phyloP scores from a whole-genome alignment of 768 basidiomycete genomes.

The Arthromyces matolae region DNA sequence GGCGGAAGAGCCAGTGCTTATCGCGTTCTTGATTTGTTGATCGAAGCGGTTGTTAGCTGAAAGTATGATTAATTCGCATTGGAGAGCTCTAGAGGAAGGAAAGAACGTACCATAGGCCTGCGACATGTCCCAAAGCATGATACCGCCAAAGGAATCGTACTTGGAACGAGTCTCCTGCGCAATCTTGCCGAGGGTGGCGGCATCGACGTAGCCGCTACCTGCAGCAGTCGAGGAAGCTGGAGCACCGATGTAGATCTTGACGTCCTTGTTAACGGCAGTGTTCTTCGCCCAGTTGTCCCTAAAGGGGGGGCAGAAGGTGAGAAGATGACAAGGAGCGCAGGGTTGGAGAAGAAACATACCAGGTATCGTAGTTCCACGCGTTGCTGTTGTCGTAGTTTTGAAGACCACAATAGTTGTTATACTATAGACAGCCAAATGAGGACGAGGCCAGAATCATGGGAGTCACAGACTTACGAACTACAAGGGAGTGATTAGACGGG shows the following conservation, averaged over 20 bases:
- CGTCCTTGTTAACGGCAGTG: constrained; percentile 43
- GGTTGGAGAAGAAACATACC: constrained; percentile 23
- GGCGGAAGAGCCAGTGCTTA: constrained; percentile 13
- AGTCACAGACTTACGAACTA: constrained; percentile 11
- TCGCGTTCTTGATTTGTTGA: constrained; percentile 36
- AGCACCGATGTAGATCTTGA: constrained; percentile 55
- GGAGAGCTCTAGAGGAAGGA: neutral
- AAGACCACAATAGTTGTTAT: constrained; percentile 26
- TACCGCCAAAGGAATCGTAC: constrained; percentile 53
- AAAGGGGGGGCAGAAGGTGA: neutral
- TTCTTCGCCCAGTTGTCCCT: constrained; percentile 57
- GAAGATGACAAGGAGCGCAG: neutral
- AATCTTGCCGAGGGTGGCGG: constrained; percentile 35
- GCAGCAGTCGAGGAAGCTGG: constrained; percentile 48
- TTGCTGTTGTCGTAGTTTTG: constrained; percentile 37
- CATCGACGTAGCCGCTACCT: constrained; percentile 46
- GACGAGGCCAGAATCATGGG: neutral
- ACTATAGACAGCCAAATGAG: neutral
- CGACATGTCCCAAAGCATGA: constrained; percentile 40
- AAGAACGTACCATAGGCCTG: constrained; percentile 31
- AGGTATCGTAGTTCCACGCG: constrained; percentile 45
- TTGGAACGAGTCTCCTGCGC: constrained; percentile 35
- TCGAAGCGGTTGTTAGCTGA: constrained; percentile 40
- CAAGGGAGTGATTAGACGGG: neutral
- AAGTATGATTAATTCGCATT: neutral